A percentile compares a stretch with the other conserved stretches of the same genome.
Conservation (phyloP, 305 asterid genomes). For the Ilex paraguariensis region DNA sequence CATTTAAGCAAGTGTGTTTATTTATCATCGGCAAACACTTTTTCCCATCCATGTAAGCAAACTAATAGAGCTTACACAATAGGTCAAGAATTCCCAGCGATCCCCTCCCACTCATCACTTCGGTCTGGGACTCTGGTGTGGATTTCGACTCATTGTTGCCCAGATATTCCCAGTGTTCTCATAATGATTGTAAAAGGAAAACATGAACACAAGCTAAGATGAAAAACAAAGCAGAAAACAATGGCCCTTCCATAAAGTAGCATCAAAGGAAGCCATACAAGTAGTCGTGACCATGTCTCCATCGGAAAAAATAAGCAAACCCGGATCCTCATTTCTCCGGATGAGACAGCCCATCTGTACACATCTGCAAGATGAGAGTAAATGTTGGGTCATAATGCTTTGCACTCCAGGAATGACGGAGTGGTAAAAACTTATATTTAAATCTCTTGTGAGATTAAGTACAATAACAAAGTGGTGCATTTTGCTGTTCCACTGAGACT, state of each 20-base stretch:
- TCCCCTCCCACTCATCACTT: not conserved
- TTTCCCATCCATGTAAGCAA: too few relatives aligned
- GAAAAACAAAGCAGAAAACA: not conserved
- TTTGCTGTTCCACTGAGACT: not conserved
- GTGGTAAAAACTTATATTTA: not conserved
- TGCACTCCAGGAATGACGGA: not conserved
- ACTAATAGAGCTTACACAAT: too few relatives aligned
- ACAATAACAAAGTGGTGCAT: not conserved
- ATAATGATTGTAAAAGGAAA: conserved; percentile 2
- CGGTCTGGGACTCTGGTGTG: too few relatives aligned
- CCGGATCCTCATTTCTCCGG: conserved; percentile 76
- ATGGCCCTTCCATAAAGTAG: not conserved
- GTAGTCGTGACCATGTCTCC: conserved; percentile 79
- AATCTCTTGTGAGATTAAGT: not conserved
- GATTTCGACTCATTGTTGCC: too few relatives aligned
- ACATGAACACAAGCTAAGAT: conserved; percentile 5
- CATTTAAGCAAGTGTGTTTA: too few relatives aligned
- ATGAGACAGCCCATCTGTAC: conserved; percentile 74
- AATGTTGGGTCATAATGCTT: not conserved
- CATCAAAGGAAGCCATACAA: conserved; percentile 40
- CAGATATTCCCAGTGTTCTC: too few relatives aligned
- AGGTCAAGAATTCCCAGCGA: not conserved
- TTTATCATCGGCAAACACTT: too few relatives aligned
- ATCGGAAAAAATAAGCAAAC: conserved; percentile 88
- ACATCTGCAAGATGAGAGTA: conserved; percentile 54